Base-by-base conservation (phyloP, 2,329 filamentous ascomycete species). In the Mariannaea sp. region DNA sequence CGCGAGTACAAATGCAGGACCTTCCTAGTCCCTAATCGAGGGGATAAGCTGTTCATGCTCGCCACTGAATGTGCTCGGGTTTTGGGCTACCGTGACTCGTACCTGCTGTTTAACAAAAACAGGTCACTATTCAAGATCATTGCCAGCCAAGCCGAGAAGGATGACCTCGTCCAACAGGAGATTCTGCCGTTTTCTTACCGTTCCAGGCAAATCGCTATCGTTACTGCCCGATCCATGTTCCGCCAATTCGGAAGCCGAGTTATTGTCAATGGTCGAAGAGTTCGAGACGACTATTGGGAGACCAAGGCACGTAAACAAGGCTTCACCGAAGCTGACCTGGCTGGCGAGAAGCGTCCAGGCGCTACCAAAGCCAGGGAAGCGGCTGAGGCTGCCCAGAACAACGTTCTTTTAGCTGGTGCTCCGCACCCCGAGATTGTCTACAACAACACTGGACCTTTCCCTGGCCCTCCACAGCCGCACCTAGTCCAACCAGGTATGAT, bases 241-340 rank as follows among this genome's bases (percentile, higher is more conserved):
- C 87, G 94, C 36, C 94, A 99, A 71, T 99, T 99, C 72, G 94
- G 94, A 42, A 97, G 92, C 72, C 84, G 94, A 58, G 88, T 99
- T 46, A 94, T 99, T 59, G 85, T 89, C 29, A 90, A 92, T 66
- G 94, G 94, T 27, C 84, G 93, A 58, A 82, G 94, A 53, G 94
- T 99, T 35, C 87, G 94, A 43, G 94, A 99, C 73, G 94, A 99
- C 71, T 99, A 99, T 74, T 99, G 94, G 94, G 94, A 97, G 73
- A 90, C 88, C 68, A 97, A 97, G 74, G 94, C 94, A 7, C 83
- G 89, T 41, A 99, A 97, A 74, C 94, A 99, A 73, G 94, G 94
- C 9, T 99, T 99, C 70, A 99, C 94, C 1, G 94, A 99, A 71
- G 92, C 95, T 58, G 94, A 99, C 72, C 81, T 92, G 44, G 94